phyloP scores from a whole-genome alignment of 257 asterid genomes.

The Solanum appendiculatum region DNA sequence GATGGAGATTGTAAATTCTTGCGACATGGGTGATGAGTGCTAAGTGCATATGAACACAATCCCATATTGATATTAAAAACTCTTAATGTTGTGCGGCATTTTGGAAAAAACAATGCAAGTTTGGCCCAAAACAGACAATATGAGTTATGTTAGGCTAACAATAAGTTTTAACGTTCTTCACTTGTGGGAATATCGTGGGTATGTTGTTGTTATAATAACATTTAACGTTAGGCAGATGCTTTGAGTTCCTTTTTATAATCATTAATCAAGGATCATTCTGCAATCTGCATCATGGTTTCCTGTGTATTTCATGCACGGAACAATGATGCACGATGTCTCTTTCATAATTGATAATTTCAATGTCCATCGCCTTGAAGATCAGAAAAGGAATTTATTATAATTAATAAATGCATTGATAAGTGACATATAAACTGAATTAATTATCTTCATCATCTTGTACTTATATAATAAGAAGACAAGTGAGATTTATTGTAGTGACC shows the following conservation, averaged over 20 bases:
- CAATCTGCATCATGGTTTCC: background rate
- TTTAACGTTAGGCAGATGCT: background rate
- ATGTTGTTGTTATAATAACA: background rate
- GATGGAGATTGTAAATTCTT: background rate
- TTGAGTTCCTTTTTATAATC: background rate
- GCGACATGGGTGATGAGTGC: background rate
- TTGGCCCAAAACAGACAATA: background rate
- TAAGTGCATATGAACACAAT: background rate
- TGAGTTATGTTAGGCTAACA: background rate
- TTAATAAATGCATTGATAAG: background rate
- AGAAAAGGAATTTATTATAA: background rate
- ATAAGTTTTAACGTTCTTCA: background rate
- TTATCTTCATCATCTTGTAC: background rate
- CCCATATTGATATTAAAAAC: background rate
- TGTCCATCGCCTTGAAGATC: background rate
- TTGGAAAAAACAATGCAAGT: no score
- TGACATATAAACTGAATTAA: background rate
- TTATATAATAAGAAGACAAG: background rate
- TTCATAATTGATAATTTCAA: conserved; percentile 20
- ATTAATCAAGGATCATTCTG: background rate
- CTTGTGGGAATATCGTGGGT: background rate
- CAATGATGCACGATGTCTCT: conserved; percentile 10
- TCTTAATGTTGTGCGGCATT: background rate
- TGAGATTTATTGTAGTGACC: background rate
- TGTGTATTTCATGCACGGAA: background rate